These are phyloP conservation scores for Nakazawaea wickerhamii DNA, from an alignment of 805 yeast genomes.

Conservation along the genomic window DNA sequence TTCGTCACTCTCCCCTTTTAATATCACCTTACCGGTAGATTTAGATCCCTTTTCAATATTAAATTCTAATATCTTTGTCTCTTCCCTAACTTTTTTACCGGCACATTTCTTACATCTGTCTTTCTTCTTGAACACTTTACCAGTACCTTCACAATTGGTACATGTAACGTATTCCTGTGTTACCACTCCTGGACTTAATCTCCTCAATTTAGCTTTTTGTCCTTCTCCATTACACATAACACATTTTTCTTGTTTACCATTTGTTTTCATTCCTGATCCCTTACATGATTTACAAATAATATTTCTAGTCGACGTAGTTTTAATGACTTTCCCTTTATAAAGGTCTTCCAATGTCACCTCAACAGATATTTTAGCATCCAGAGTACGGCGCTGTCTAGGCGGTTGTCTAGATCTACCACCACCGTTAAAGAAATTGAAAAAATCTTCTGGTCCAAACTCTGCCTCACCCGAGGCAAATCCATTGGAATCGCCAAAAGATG, in stretches of 20 bases:
- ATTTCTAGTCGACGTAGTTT: slow-evolving; percentile 66
- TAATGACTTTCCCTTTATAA: slow-evolving; percentile 75
- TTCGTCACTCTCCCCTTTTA: slow-evolving; percentile 74
- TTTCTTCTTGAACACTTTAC: slow-evolving; percentile 51
- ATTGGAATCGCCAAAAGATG: slow-evolving; percentile 16
- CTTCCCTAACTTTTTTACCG: slow-evolving; percentile 58
- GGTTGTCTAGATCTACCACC: slow-evolving; percentile 19
- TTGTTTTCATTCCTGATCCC: slow-evolving; percentile 69
- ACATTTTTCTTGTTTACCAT: slow-evolving; percentile 52
- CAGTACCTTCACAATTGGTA: slow-evolving; percentile 64
- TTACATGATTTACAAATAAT: slow-evolving; percentile 66
- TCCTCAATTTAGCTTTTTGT: slow-evolving; percentile 46
- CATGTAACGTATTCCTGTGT: slow-evolving; percentile 60
- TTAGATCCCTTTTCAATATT: slow-evolving; percentile 68
- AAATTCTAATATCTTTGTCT: slow-evolving; percentile 70
- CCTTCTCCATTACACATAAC: slow-evolving; percentile 72
- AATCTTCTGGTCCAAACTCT: slow-evolving; percentile 66
- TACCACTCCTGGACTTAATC: slow-evolving; percentile 74
- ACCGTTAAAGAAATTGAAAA: slow-evolving; percentile 60
- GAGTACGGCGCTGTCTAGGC: slow-evolving; percentile 36
- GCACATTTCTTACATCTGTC: slow-evolving; percentile 75
- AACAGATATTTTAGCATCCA: slow-evolving; percentile 62
- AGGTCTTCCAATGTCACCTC: slow-evolving; percentile 67
- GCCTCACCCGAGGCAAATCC: slow-evolving; percentile 28
- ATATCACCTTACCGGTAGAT: slow-evolving; percentile 52